Percentiles rank a stretch among this genome's conserved stretches.
Conservation (phyloP, 345 rosid genomes). For the Leavenworthia alabamica region DNA sequence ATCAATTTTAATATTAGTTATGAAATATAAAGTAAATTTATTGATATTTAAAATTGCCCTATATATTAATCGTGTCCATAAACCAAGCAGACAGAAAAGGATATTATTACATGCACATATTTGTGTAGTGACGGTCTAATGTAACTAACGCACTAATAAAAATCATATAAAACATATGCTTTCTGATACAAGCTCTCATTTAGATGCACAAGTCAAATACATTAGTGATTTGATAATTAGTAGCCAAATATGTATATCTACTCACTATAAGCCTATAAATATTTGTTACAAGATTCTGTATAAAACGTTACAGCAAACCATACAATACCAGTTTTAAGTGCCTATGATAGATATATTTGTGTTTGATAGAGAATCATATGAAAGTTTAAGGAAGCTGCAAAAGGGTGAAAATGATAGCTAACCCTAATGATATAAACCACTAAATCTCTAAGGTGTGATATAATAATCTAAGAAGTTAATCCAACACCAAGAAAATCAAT, state of each 20-base stretch:
- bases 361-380: slow-evolving; percentile 17
- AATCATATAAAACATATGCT: not conserved
- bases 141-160: slow-evolving; percentile 28
- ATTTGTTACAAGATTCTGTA: not conserved
- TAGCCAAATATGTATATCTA: not conserved
- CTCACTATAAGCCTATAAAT: not conserved
- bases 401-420: slow-evolving; percentile 31
- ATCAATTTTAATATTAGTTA: no score
- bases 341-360: slow-evolving; percentile 5
- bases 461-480: slow-evolving; percentile 28
- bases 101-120: slow-evolving; percentile 8
- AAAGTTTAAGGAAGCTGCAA: slow-evolving; percentile 24
- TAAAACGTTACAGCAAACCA: slow-evolving; percentile 4
- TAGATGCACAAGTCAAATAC: not conserved
- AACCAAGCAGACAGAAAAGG: slow-evolving; percentile 1
- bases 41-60: no score
- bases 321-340: slow-evolving; percentile 9
- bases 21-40: no score
- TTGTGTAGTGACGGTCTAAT: slow-evolving; percentile 5
- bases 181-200: slow-evolving; percentile 10
- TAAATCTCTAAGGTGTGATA: slow-evolving; percentile 6
- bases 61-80: no score
- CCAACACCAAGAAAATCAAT: slow-evolving; percentile 66
- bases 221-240: not conserved
- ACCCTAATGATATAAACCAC: slow-evolving; percentile 28